Conservation (phyloP, 768 basidiomycete genomes). For the Tephrocybe sp. region DNA sequence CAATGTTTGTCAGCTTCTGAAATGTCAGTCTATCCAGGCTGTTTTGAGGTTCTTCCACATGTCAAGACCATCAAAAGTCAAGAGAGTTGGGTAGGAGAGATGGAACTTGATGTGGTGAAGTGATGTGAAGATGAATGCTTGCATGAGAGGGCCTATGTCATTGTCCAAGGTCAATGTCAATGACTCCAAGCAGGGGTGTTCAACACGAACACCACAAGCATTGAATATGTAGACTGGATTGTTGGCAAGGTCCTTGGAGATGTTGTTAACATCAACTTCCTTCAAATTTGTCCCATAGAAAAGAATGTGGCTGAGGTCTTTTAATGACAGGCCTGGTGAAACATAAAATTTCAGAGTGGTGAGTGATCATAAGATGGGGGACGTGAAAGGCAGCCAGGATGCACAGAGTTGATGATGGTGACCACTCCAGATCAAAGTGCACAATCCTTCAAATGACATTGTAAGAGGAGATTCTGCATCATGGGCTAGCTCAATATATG, state of each 20-base stretch:
- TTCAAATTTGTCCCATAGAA: not conserved
- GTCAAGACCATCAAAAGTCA: not conserved
- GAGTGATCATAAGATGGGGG: not conserved
- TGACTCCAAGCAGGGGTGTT: not conserved
- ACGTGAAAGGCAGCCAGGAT: not conserved
- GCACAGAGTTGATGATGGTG: not conserved
- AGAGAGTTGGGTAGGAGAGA: not conserved
- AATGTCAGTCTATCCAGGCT: not conserved
- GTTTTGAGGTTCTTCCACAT: not conserved
- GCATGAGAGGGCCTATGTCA: not conserved
- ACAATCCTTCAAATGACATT: too few relatives aligned
- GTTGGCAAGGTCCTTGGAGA: not conserved
- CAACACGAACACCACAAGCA: not conserved
- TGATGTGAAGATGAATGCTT: not conserved
- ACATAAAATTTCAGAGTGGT: not conserved
- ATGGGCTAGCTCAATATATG: too few relatives aligned
- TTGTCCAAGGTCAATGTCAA: not conserved
- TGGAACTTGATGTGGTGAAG: not conserved
- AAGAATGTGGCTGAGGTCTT: not conserved
- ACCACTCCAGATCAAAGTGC: too few relatives aligned
- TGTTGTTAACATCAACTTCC: not conserved
- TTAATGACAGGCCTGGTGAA: not conserved
- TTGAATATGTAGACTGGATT: not conserved
- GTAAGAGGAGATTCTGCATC: too few relatives aligned
- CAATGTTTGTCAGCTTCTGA: not conserved